Evolutionary conservation across 306 rosid genomes (phyloP), one percentile per base, ranked within the genome.

Genomic region (Arachis stenosperma): DNA sequence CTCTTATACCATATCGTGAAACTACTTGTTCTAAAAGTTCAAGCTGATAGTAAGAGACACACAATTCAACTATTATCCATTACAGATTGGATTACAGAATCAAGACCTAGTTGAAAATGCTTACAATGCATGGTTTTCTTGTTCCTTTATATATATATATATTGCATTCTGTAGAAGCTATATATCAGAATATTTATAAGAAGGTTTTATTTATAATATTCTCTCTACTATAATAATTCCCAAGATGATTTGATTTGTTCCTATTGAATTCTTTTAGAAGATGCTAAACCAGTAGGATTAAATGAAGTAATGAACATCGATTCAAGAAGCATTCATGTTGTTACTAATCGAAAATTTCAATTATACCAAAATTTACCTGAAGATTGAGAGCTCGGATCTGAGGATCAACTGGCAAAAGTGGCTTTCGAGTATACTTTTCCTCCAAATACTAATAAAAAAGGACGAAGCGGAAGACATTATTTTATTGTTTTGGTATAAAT

Each of bases 341-440:
- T 17, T 17, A 17, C 27, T 74, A 69, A 51, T 61, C 29, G 14
- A 68, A 50, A 59, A 6, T 36, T 48, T 57, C 43, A 27, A 6
- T 9, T 59, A 42, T 8, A 29, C 29, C 33, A 67, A 65, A 41
- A 14, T 60, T 72, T 69, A 86, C 89, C 84, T 83, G 87, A 47
- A 85, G 83, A 78, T 80, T 80, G 50, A 77, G 83, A 86, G 85
- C 82, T 80, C 77, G 77, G 37, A 77, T 69, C 74, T 33, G 72
- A 66, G 78, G 85, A 65, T 80, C 85, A 66, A 81, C 57, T 6
- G 85, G 89, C 75, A 86, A 69, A 42, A 86, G 62, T 22, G 75
- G 69, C 64, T 73, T 82, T 67, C 70, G 73, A 15, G 79, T 79
- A 72, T 86, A 80, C 61, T 80, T 80, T 64, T 86, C 85, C 73